Conservation (phyloP, 2,329 filamentous ascomycete species). For the Apiospora arundinis region DNA sequence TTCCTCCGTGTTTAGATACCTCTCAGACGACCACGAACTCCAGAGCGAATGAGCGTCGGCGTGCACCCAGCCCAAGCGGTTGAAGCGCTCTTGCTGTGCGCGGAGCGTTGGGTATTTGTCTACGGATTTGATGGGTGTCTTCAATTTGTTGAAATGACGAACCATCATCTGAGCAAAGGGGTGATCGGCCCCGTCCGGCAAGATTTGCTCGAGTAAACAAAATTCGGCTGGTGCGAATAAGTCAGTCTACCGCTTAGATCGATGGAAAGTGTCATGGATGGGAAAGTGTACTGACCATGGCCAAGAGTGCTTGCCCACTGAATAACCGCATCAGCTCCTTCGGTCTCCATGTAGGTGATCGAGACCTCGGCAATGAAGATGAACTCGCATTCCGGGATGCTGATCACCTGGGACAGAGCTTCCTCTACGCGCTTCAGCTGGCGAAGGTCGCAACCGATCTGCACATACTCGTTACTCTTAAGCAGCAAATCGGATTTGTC, state of each 20-base stretch:
- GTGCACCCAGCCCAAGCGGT: constrained; percentile 68
- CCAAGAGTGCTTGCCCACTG: constrained; percentile 76
- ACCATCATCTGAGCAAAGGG: constrained; percentile 91
- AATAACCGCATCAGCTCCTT: constrained; percentile 76
- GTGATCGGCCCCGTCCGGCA: constrained; percentile 78
- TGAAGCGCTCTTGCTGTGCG: constrained; percentile 75
- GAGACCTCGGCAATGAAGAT: constrained; percentile 91
- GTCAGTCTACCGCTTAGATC: constrained; percentile 16
- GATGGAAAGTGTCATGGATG: neutral
- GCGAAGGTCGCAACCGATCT: constrained; percentile 81
- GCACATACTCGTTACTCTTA: constrained; percentile 73
- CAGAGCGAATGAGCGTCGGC: constrained; percentile 74
- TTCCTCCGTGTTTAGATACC: constrained; percentile 67
- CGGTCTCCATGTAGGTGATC: constrained; percentile 84
- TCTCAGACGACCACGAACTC: constrained; percentile 78
- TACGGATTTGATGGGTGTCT: constrained; percentile 78
- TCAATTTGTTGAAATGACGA: constrained; percentile 79
- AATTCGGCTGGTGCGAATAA: constrained; percentile 66
- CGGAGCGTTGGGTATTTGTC: constrained; percentile 69
- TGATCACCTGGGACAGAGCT: constrained; percentile 63
- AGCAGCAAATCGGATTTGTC: constrained; percentile 60
- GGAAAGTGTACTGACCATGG: constrained; percentile 59
- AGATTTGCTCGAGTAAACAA: constrained; percentile 84
- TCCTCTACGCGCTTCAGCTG: constrained; percentile 66
- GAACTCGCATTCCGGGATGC: constrained; percentile 65